phyloP scores from a whole-genome alignment of 441 rosid species.

The Adansonia gregorii region DNA sequence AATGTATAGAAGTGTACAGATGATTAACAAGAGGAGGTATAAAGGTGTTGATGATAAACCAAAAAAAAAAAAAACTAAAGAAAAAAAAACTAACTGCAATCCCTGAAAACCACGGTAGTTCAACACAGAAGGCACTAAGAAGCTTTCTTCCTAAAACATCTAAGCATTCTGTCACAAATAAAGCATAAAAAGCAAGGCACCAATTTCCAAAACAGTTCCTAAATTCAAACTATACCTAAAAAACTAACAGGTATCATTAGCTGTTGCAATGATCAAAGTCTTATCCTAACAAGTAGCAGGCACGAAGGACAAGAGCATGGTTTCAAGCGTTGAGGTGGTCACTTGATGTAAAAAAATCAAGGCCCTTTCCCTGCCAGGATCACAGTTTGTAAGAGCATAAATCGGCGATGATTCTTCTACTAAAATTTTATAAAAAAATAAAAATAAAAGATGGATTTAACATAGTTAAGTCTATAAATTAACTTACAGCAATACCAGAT shows the following conservation, averaged over 20 bases:
- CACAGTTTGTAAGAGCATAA: background rate
- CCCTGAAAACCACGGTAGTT: background rate
- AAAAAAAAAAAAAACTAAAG: background rate
- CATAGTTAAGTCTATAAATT: background rate
- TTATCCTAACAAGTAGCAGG: background rate
- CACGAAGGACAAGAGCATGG: background rate
- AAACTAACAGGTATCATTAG: background rate
- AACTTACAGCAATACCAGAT: background rate
- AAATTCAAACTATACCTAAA: slow-evolving; percentile 3
- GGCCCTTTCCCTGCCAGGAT: background rate
- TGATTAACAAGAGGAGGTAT: background rate
- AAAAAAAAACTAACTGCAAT: slow-evolving; percentile 3
- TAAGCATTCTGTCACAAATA: background rate
- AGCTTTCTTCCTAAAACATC: slow-evolving; percentile 17
- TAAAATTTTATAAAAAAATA: background rate
- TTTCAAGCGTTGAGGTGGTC: background rate
- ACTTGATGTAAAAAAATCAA: background rate
- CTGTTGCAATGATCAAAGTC: background rate
- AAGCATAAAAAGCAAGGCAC: background rate
- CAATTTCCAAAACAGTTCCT: background rate
- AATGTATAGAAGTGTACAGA: slow-evolving; percentile 18
- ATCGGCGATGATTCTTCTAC: background rate
- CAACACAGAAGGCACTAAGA: background rate
- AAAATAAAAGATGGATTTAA: background rate
- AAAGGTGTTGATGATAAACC: background rate